Conservation (phyloP, 805 yeast species). For the Yamadazyma takamatsuzukensis region DNA sequence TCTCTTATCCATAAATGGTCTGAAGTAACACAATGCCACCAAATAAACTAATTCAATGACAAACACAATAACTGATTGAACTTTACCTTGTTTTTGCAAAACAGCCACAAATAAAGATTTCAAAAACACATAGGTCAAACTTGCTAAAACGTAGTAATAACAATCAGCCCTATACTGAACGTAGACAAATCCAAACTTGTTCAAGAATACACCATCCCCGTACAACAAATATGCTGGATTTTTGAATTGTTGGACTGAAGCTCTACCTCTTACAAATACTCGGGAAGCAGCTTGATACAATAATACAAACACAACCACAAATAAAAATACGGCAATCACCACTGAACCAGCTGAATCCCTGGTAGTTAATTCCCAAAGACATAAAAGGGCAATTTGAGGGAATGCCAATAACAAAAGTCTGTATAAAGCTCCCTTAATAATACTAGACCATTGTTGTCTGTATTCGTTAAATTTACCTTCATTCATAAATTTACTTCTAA, state of each 20-base stretch:
- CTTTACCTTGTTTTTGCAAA: conserved; percentile 75
- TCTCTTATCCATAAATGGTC: conserved; percentile 93
- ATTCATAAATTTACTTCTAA: conserved; percentile 55
- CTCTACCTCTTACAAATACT: conserved; percentile 71
- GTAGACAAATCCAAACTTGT: conserved; percentile 88
- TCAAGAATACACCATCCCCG: conserved; percentile 77
- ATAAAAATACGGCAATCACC: conserved; percentile 72
- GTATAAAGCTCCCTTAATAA: conserved; percentile 85
- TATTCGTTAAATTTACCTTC: conserved; percentile 69
- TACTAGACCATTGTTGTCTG: conserved; percentile 77
- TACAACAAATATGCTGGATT: conserved; percentile 90
- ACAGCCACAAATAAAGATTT: conserved; percentile 85
- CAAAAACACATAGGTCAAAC: conserved; percentile 61
- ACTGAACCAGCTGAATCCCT: conserved; percentile 81
- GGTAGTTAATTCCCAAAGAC: conserved; percentile 85
- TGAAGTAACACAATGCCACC: conserved; percentile 57
- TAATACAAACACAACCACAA: conserved; percentile 54
- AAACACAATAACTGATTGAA: conserved; percentile 75
- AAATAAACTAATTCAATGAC: conserved; percentile 72
- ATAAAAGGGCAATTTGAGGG: conserved; percentile 78
- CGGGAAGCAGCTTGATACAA: conserved; percentile 69
- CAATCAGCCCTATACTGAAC: conserved; percentile 86
- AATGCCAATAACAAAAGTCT: conserved; percentile 79
- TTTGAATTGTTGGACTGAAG: conserved; percentile 67
- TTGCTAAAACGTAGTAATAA: conserved; percentile 75